These are phyloP conservation scores for Pichia nakasei DNA, from an alignment of 805 yeast genomes.

Conservation along the genomic window DNA sequence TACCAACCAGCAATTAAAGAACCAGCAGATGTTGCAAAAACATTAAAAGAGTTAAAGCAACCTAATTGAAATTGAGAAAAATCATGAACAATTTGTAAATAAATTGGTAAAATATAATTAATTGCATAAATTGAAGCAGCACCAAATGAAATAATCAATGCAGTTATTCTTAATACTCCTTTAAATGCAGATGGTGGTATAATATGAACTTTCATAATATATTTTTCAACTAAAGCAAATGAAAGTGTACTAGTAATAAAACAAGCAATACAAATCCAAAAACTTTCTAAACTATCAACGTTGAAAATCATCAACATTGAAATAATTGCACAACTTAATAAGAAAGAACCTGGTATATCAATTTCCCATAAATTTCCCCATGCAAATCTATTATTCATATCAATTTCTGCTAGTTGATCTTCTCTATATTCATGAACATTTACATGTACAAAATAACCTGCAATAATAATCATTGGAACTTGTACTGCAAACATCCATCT, in stretches of 20 bases:
- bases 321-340: conserved; percentile 27
- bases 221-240: conserved; percentile 29
- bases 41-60: conserved; percentile 32
- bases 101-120: conserved; percentile 32
- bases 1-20: conserved; percentile 31
- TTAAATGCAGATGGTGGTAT: conserved; percentile 32
- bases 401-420: conserved; percentile 14
- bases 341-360: conserved; percentile 34
- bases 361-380: conserved; percentile 28
- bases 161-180: conserved; percentile 32
- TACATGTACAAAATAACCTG: conserved; percentile 19
- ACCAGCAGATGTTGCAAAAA: conserved; percentile 32
- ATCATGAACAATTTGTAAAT: conserved; percentile 35
- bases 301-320: conserved; percentile 29
- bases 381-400: conserved; percentile 23
- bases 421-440: conserved; percentile 28
- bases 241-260: conserved; percentile 11
- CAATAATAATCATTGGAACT: conserved; percentile 29
- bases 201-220: conserved; percentile 29
- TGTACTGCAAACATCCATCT: conserved; percentile 36
- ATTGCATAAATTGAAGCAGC: conserved; percentile 29
- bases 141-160: conserved; percentile 30
- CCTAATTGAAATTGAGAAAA: conserved; percentile 32
- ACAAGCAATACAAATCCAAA: conserved; percentile 10
- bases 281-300: conserved; percentile 6